phyloP scores from a whole-genome alignment of 2,329 filamentous ascomycete genomes.

The Penicillium sp. region DNA sequence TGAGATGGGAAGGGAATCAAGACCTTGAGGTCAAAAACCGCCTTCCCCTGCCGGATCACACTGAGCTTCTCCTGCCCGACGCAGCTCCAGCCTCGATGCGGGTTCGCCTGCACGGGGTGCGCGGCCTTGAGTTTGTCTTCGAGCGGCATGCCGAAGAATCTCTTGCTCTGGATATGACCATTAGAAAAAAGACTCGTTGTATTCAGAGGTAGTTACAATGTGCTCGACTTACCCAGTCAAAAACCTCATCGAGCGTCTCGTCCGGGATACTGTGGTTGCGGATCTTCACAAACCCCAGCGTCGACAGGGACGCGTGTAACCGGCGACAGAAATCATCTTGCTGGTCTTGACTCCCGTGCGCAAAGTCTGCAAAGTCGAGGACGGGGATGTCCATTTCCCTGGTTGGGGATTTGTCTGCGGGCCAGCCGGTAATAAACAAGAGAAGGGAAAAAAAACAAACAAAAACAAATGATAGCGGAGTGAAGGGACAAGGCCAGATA shows the following conservation, averaged over 20 bases:
- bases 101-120: conserved; percentile 35
- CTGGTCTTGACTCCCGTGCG: neutral
- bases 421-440: neutral
- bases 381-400: conserved; percentile 10
- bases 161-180: conserved; percentile 8
- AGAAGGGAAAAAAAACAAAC: neutral
- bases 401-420: neutral
- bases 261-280: conserved; percentile 11
- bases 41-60: conserved; percentile 26
- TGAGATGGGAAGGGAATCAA: neutral
- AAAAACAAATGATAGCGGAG: neutral
- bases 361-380: conserved; percentile 5
- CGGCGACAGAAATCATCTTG: conserved; percentile 6
- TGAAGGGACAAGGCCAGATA: too few relatives aligned
- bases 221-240: neutral
- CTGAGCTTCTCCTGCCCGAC: conserved; percentile 37
- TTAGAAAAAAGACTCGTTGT: too few relatives aligned
- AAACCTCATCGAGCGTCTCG: conserved; percentile 7
- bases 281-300: conserved; percentile 15
- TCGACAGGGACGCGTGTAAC: neutral
- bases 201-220: neutral
- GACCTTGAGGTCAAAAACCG: conserved; percentile 31
- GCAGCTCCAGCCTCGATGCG: conserved; percentile 38
- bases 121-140: conserved; percentile 36
- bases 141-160: conserved; percentile 31